Base-by-base conservation (phyloP, 768 basidiomycete species). In the Cystofilobasidium macerans region DNA sequence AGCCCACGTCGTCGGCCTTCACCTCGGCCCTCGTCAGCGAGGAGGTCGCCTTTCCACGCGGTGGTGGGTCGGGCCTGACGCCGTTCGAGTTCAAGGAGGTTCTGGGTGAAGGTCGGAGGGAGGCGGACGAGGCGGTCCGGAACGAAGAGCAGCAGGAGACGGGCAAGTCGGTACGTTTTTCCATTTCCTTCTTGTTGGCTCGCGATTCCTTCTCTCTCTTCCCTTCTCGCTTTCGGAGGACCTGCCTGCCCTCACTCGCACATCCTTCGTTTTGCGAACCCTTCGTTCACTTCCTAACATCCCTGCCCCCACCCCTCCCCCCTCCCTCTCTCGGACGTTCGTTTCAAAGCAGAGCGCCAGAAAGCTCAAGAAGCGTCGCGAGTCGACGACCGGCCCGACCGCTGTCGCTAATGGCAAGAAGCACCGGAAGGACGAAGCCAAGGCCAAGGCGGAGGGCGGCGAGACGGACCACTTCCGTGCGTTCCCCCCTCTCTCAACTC, bases 1-100 rank as follows among this genome's bases (percentile, higher is more conserved):
- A 14, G 8, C 16, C 45, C 22, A 16, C 42, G 5, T 4, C 60
- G 18, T 28, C 63, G 8, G 47, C 61, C 7, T 72, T 75, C 70
- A 69, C 69, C 14, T 76, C 75, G 6, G 69, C 73, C 18, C 68
- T 77, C 28, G 69, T 74, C 47, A 67, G 71, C 58, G 76, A 90
- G 43, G 91, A 93, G 72, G 82, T 89, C 58, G 90, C 93, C 76
- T 99, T 98, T 77, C 93, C 93, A 65, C 85, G 94, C 71, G 95
- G 94, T 32, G 94, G 94, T 32, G 94, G 94, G 61, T 88, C 90
- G 0, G 82, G 79, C 36, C 82, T 94, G 71, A 95, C 93, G 24
- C 86, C 91, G 36, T 78, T 89, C 9, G 93, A 99, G 75, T 85
- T 91, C 62, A 92, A 93, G 76, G 78, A 85, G 61, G 83, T 89